phyloP scores from a whole-genome alignment of 306 rosid species.

The cucumber (Cucumis sativus) region DNA sequence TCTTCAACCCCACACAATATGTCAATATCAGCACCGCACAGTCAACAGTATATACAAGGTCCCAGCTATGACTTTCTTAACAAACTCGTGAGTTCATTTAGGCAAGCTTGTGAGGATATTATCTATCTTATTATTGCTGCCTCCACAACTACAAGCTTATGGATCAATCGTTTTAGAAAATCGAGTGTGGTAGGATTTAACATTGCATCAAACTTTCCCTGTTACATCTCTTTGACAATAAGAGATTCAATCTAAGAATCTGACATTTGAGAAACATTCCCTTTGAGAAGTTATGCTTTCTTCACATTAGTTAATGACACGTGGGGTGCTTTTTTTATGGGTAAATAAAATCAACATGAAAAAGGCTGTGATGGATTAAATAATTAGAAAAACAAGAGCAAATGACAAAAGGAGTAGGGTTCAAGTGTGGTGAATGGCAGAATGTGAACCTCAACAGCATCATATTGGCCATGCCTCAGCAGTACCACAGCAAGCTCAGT shows the following conservation, averaged over 20 bases:
- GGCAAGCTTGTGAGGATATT: neutral
- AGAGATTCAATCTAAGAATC: neutral
- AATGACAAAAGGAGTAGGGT: neutral
- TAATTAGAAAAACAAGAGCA: neutral
- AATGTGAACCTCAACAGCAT: constrained; percentile 66
- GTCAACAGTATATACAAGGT: neutral
- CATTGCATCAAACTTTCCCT: neutral
- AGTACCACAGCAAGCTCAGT: constrained; percentile 69
- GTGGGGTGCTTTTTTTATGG: neutral
- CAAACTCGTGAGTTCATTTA: neutral
- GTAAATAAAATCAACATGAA: neutral
- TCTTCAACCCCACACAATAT: neutral
- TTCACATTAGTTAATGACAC: neutral
- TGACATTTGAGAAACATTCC: neutral
- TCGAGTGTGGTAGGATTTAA: neutral
- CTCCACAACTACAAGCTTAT: neutral
- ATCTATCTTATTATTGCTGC: neutral
- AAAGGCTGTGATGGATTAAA: neutral
- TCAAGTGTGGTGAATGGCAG: constrained; percentile 6
- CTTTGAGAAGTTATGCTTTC: neutral
- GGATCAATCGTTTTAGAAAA: neutral
- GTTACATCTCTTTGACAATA: neutral
- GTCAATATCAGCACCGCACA: neutral
- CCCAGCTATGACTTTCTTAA: neutral
- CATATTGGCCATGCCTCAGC: constrained; percentile 72